Evolutionary conservation across 257 asterid species (phyloP).

Genomic region (Craterostigma plantagineum): DNA sequence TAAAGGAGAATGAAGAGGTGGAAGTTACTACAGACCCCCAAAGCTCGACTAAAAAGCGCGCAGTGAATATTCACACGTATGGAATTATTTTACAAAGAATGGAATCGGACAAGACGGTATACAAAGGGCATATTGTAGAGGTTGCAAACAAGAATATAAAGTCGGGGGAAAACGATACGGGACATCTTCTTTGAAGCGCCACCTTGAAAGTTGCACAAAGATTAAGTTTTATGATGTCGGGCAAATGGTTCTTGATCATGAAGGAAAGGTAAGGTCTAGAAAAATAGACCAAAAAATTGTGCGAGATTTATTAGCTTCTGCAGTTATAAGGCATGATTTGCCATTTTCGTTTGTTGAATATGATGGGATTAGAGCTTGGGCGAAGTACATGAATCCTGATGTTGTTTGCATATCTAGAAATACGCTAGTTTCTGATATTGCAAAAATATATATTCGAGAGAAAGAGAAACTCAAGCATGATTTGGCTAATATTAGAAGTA

Average conservation of each 20-base stretch:
- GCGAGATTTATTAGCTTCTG: not conserved
- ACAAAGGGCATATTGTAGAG: not conserved
- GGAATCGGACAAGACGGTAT: not conserved
- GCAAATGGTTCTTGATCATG: conserved; percentile 7
- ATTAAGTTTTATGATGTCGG: conserved; percentile 1
- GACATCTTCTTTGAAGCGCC: conserved; percentile 1
- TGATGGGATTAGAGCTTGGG: conserved; percentile 1
- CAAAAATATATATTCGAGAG: not conserved
- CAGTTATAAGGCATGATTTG: not conserved
- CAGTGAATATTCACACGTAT: not conserved
- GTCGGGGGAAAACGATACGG: conserved; percentile 1
- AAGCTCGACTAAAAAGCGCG: not conserved
- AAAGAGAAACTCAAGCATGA: conserved; percentile 6
- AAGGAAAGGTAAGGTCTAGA: conserved; percentile 3
- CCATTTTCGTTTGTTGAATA: conserved; percentile 1
- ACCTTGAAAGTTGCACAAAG: not conserved
- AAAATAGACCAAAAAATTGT: conserved; percentile 1
- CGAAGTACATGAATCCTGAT: not conserved
- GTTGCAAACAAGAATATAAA: not conserved
- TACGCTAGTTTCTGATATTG: not conserved
- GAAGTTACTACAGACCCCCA: too few relatives aligned
- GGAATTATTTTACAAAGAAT: not conserved
- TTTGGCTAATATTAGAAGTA: conserved; percentile 1
- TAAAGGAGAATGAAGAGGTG: too few relatives aligned
- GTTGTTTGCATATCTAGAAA: too few relatives aligned